Base-by-base conservation (phyloP, 257 asterid genomes). In the Solanum bulbocastanum region DNA sequence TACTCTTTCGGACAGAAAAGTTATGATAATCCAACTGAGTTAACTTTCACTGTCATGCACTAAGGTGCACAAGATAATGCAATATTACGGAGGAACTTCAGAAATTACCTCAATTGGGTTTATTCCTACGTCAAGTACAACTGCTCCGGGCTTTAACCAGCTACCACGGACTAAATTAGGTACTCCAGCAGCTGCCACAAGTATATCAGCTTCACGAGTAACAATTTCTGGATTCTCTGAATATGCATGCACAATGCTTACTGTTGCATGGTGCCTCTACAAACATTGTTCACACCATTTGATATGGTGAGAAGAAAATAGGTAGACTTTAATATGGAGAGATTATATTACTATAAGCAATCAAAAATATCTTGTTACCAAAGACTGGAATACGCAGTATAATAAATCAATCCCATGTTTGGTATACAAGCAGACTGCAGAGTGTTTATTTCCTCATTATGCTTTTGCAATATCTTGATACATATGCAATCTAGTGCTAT, bases 211-310 rank as follows among this genome's bases (percentile, higher is more conserved):
- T 91, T 94, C 95, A 49, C 98, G 92, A 44, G 96, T 83, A 75
- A 96, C 88, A 78, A 89, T 78, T 88, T 96, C 98, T 8, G 95
- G 96, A 87, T 93, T 90, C 88, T 89, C 90, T 14, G 98, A 91
- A 86, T 89, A 92, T 11, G 95, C 93, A 87, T 95, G 95, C 83
- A 95, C 89, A 87, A 91, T 88, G 84, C 94, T 96, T 89, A 96
- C 98, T 10, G 98, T 95, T 27, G 99, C 99, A 89, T 94, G 97
- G 91, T 94, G 96, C 91, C 99, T 94, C 98, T 95, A 91, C 88
- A 86, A 92, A 91, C 86, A 74, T 87, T 87, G 42, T 27, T 42
- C 42, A 30, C 30, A 10, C n/a, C 69, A 6, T 81, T 81, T 49
- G 23, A 46, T 30, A 81, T 81, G 69, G 68, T 30, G 69, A 49